Base-by-base conservation (phyloP, 345 rosid species). In the Salix purpurea region DNA sequence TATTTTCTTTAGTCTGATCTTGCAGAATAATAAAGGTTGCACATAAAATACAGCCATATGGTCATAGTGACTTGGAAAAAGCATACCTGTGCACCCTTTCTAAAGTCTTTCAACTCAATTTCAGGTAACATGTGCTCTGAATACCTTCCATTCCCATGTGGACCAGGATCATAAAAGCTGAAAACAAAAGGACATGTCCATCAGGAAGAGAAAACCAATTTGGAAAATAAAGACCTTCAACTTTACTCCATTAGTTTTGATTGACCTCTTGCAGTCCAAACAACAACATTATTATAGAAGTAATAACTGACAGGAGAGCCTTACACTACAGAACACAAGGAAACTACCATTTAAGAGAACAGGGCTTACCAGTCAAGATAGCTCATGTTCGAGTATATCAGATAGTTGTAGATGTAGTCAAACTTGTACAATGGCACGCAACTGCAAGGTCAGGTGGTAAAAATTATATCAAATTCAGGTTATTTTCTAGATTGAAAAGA, bases 11-110 rank as follows among this genome's bases (percentile, higher is more conserved):
- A 13, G 42, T 34, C 11, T 5, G 44, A 32, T n/a, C 7, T 36
- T 2, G 74, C n/a, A 42, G n/a, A 40, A 79, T 12, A 13, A 26
- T 40, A 66, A 44, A 67, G 46, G 52, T 34, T 26, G 15, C 48
- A 21, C 7, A 12, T 42, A 75, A 60, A 50, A 54, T 24, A 46
- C 24, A 52, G 65, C 26, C 71, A 50, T 13, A 56, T 48, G 50
- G 28, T n/a, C 64, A 23, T n/a, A 58, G 24, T 58, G 64, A 2
- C 28, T 70, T 28, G 70, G 58, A 46, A 26, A 19, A 70, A 37
- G 77, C 15, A 79, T 82, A 96, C 99, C 98, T 96, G 99, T 14
- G 99, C 99, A 83, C 99, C 98, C 84, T 96, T 96, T 83, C 99
- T 86, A 77, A 96, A 96, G 83, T 96, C 94, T 86, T 91, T 89